Evolutionary conservation across 192 early-diverging fungal species (phyloP).

Genomic region (Umbelopsis isabellina): DNA sequence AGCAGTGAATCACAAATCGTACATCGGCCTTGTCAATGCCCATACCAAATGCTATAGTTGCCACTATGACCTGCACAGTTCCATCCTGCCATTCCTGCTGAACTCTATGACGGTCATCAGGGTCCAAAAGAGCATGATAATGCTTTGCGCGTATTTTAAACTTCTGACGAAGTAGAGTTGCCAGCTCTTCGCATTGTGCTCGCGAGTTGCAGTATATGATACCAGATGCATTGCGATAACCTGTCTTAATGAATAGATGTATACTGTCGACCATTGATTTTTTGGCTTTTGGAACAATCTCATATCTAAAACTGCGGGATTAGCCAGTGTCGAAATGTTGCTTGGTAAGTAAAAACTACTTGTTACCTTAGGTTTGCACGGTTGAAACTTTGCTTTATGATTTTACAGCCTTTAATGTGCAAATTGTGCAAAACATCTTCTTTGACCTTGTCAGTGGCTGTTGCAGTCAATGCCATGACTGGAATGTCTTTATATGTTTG

Average conservation of each 20-base stretch:
- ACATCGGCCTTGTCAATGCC: constrained; percentile 97
- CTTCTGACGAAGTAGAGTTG: constrained; percentile 64
- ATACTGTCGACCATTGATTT: constrained; percentile 76
- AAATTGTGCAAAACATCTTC: constrained; percentile 80
- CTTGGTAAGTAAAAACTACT: neutral
- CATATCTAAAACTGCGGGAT: constrained; percentile 49
- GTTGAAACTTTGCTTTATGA: constrained; percentile 88
- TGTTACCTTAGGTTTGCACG: constrained; percentile 70
- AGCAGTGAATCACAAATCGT: constrained; percentile 93
- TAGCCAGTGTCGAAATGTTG: neutral
- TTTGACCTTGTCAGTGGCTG: constrained; percentile 89
- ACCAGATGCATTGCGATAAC: constrained; percentile 71
- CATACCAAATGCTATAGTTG: constrained; percentile 98
- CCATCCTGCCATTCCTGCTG: constrained; percentile 86
- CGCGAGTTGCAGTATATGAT: constrained; percentile 93
- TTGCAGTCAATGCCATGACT: constrained; percentile 94
- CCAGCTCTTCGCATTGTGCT: constrained; percentile 79
- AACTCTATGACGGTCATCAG: constrained; percentile 72
- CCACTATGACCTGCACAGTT: constrained; percentile 81
- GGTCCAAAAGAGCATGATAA: constrained; percentile 90
- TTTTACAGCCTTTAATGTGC: constrained; percentile 67
- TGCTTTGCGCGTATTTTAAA: constrained; percentile 66
- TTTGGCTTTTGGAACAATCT: constrained; percentile 63
- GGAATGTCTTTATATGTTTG: constrained; percentile 76
- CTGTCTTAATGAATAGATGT: constrained; percentile 63